Evolutionary conservation across 2,329 filamentous ascomycete genomes (phyloP).

Genomic region (Colletotrichum chrysophilum): DNA sequence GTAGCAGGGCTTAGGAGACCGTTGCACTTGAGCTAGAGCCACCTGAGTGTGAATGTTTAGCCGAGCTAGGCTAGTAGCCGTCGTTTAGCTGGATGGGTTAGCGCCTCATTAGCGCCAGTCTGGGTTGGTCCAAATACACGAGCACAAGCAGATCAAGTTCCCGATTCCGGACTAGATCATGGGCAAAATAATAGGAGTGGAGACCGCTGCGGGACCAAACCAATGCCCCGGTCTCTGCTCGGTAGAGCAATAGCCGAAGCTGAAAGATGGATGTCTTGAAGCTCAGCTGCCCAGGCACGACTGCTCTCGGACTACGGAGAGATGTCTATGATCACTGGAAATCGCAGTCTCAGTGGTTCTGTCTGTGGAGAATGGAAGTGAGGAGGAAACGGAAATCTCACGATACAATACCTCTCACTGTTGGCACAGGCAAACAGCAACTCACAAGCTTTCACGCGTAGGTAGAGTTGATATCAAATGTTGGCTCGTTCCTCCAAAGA

Average conservation of each 20-base stretch:
- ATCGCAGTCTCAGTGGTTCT: background rate
- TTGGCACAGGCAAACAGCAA: background rate
- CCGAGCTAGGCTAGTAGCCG: background rate
- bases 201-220: background rate
- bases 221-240: background rate
- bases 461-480: background rate
- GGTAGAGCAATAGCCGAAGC: background rate
- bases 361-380: background rate
- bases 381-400: rapidly evolving
- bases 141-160: background rate
- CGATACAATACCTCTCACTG: rapidly evolving
- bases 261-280: background rate
- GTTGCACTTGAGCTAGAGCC: background rate
- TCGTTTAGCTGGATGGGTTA: background rate
- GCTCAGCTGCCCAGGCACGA: background rate
- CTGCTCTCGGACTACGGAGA: background rate
- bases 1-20: background rate
- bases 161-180: background rate
- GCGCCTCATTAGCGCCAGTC: background rate
- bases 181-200: background rate
- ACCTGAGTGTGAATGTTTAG: background rate
- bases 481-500: background rate
- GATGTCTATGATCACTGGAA: background rate
- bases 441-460: rapidly evolving
- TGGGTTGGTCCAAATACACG: background rate